Evolutionary conservation across 2,329 filamentous ascomycete genomes (phyloP), one percentile per base, ranked within the genome.

Genomic region (Dactylellina haptotyla): DNA sequence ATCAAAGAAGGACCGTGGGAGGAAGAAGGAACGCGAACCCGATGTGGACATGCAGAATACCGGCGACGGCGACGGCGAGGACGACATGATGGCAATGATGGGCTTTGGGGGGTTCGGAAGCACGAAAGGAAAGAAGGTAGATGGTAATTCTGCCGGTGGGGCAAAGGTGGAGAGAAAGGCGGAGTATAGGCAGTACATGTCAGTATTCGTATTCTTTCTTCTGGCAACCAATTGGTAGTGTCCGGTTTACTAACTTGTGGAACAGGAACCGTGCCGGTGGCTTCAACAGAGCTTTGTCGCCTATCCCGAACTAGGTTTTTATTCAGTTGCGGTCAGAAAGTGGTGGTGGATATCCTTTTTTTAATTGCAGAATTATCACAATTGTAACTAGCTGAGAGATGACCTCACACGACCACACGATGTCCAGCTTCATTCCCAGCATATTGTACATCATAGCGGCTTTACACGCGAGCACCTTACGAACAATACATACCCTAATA

Each of bases 131-230:
- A 92, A 90, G 61, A 95, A 97, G 80, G 88, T 98, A 0, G 85
- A 87, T 0, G 95, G 94, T 0, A 98, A 98, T 79, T 88, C 92
- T 79, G 87, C 89, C 39, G 93, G 90, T 63, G 92, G 85, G 0
- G 88, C 97, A 58, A 85, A 89, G 77, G 96, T 94, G 84, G 92
- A 95, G 83, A 97, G 97, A 88, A 93, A 92, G 87, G 90, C 89
- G 14, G 87, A 96, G 84, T 97, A 97, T 79, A 86, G 94, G 77
- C 94, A 98, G 86, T 98, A 98, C 82, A 98, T 98, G 88, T 85
- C 84, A 32, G 70, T 69, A 9, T 18, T 32, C 39, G 48, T 34
- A 14, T 25, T 20, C 20, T 46, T 18, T 18, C n/a, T 12, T 39
- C 9, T n/a, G 23, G 10, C 34, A 43, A 16, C 9, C 46, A 3